These are phyloP conservation scores for Kodamaea fukazawae DNA, from an alignment of 805 yeast species.

Conservation along the genomic window DNA sequence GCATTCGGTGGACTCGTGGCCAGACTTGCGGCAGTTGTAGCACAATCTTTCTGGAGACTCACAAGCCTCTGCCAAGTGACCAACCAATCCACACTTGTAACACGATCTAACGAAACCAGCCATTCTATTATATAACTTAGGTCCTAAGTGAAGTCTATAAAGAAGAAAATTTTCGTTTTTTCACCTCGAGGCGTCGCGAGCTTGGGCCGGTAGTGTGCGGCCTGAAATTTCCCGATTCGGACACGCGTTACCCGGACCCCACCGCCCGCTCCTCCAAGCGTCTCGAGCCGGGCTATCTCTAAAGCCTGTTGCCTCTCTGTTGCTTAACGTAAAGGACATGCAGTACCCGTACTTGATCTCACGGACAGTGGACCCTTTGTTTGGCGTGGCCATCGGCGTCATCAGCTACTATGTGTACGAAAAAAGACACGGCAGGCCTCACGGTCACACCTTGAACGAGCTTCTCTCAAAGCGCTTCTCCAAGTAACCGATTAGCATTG, in stretches of 20 bases:
- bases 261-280: too few species aligned
- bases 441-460: slow-evolving; percentile 60
- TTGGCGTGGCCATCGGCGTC: slow-evolving; percentile 61
- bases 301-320: not conserved
- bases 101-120: slow-evolving; percentile 69
- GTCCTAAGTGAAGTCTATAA: not conserved
- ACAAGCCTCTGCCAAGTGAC: slow-evolving; percentile 89
- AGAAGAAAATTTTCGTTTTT: slow-evolving; percentile 4
- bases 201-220: slow-evolving; percentile 3
- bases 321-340: slow-evolving; percentile 15
- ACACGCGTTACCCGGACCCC: slow-evolving; percentile 6
- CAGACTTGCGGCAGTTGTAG: slow-evolving; percentile 88
- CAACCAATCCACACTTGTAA: slow-evolving; percentile 89
- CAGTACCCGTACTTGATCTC: slow-evolving; percentile 49
- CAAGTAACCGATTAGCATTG: not conserved
- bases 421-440: slow-evolving; percentile 50
- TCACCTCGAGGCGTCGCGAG: not conserved
- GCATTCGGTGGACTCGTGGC: slow-evolving; percentile 87
- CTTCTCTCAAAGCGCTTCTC: slow-evolving; percentile 35
- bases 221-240: not conserved
- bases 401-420: slow-evolving; percentile 66
- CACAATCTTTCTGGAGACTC: slow-evolving; percentile 80
- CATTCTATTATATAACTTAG: slow-evolving; percentile 19
- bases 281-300: not conserved
- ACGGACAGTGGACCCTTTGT: slow-evolving; percentile 60